These are phyloP conservation scores for Carex myosuroides DNA, from an alignment of 176 grass and related monocot species.

Conservation along the genomic window DNA sequence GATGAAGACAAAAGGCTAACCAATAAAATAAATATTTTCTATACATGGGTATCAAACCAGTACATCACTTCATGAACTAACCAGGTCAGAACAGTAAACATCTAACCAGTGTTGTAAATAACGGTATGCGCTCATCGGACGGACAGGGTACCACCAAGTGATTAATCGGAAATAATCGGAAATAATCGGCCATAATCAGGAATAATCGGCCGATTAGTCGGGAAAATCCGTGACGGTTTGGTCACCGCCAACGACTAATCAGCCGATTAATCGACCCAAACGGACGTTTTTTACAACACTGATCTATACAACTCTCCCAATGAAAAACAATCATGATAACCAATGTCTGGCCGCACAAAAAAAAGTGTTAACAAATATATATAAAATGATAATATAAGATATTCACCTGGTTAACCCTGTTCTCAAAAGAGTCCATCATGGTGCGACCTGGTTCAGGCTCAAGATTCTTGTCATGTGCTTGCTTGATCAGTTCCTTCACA, in stretches of 20 bases:
- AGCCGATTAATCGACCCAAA: too few relatives aligned
- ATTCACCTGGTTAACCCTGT: conserved; percentile 87
- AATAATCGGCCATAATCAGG: too few relatives aligned
- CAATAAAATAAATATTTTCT: neutral
- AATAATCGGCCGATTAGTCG: too few relatives aligned
- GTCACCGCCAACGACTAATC: too few relatives aligned
- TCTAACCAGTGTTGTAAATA: too few relatives aligned
- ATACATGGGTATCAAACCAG: neutral
- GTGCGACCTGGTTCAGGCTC: conserved; percentile 93
- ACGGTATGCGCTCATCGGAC: too few relatives aligned
- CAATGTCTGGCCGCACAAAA: neutral
- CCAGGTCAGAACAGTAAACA: neutral
- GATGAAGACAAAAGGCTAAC: neutral
- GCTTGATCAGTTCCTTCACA: conserved; percentile 89
- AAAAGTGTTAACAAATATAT: neutral
- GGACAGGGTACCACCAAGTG: too few relatives aligned
- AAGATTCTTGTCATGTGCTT: conserved; percentile 52
- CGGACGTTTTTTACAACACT: too few relatives aligned
- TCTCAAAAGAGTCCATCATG: conserved; percentile 98
- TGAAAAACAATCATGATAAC: neutral
- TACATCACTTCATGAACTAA: neutral
- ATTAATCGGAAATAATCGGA: too few relatives aligned
- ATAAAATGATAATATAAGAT: neutral
- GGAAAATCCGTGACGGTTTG: too few relatives aligned
- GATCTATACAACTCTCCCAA: neutral